These are phyloP conservation scores for Elaeis guineensis DNA, from an alignment of 176 grass and related monocot species.

Conservation along the genomic window DNA sequence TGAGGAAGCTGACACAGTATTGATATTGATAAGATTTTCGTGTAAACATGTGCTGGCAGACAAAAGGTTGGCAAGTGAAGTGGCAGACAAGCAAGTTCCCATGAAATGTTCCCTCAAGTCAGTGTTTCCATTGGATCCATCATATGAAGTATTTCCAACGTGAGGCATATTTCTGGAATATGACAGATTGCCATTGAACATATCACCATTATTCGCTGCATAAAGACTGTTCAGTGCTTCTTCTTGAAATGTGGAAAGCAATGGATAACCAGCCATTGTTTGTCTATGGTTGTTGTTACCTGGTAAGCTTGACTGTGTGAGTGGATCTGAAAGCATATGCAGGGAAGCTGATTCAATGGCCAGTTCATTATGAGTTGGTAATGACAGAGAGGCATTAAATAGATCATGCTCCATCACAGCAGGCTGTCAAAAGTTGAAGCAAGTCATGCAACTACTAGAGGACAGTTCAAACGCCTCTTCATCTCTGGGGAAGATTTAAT, in stretches of 20 bases:
- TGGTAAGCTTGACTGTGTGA: conserved; percentile 16
- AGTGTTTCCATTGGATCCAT: conserved; percentile 10
- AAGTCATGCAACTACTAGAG: too few relatives aligned
- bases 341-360: neutral
- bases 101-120: conserved; percentile 20
- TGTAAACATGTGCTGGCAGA: conserved; percentile 13
- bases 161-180: conserved; percentile 33
- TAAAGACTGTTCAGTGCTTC: conserved; percentile 33
- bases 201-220: conserved; percentile 19
- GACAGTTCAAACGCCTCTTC: too few relatives aligned
- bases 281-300: conserved; percentile 10
- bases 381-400: conserved; percentile 1
- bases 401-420: conserved; percentile 15
- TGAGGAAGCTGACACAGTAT: conserved; percentile 10
- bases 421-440: too few relatives aligned
- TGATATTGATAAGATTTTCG: conserved; percentile 16
- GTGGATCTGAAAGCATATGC: conserved; percentile 4
- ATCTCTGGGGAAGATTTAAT: too few relatives aligned
- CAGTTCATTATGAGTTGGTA: conserved; percentile 6
- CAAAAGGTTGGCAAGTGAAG: conserved; percentile 37
- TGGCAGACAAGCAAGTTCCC: conserved; percentile 19
- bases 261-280: conserved; percentile 23
- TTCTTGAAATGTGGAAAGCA: conserved; percentile 23
- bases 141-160: conserved; percentile 14
- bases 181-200: conserved; percentile 25